Evolutionary conservation across 805 yeast species (phyloP).

Genomic region (Saccharomycopsis sp.): DNA sequence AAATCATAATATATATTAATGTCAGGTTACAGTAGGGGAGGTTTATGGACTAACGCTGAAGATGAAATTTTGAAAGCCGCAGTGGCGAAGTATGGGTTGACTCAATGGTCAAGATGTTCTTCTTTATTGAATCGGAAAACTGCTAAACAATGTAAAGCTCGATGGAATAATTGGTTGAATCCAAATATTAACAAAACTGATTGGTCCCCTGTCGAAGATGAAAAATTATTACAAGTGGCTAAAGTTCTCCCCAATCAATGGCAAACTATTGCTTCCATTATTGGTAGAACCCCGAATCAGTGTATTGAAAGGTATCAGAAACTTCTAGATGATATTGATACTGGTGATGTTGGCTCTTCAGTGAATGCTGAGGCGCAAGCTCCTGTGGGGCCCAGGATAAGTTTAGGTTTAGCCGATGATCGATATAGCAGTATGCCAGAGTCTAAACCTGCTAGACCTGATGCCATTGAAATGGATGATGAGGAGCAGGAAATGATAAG

Average conservation of each 20-base stretch:
- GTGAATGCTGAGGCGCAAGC: constrained; percentile 14
- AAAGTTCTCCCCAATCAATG: constrained; percentile 84
- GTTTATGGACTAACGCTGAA: constrained; percentile 32
- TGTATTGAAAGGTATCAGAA: constrained; percentile 81
- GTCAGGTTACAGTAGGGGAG: constrained; percentile 19
- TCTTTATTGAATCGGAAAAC: constrained; percentile 79
- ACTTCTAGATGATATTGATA: constrained; percentile 48
- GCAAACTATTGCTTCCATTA: constrained; percentile 77
- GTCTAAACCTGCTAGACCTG: constrained; percentile 74
- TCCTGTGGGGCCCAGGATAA: constrained; percentile 8
- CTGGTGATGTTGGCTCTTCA: constrained; percentile 21
- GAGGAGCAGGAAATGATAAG: constrained; percentile 87
- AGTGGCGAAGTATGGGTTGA: constrained; percentile 84
- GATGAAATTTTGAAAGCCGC: constrained; percentile 90
- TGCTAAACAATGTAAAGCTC: constrained; percentile 84
- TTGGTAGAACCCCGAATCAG: constrained; percentile 81
- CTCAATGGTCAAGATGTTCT: constrained; percentile 92
- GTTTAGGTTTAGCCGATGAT: constrained; percentile 32
- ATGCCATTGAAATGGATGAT: constrained; percentile 70
- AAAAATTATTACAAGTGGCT: constrained; percentile 56
- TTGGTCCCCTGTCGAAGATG: constrained; percentile 78
- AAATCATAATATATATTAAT: too few species aligned
- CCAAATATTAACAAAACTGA: constrained; percentile 58
- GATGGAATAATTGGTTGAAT: constrained; percentile 87
- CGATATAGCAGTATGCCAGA: constrained; percentile 69